Base-by-base conservation (phyloP, 768 basidiomycete genomes). In the Boletus edulis region DNA sequence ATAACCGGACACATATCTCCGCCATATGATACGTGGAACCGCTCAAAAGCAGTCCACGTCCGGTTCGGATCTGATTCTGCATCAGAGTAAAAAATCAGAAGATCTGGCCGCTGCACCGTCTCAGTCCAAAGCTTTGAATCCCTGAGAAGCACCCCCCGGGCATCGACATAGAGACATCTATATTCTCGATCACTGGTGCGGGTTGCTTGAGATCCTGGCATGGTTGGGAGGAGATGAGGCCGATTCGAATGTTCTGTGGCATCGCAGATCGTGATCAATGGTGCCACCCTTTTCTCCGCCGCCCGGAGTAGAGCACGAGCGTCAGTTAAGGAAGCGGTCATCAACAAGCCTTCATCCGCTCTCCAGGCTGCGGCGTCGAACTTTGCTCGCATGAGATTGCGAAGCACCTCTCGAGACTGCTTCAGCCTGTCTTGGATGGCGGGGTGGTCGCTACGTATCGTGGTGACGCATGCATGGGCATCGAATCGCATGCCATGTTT, bases 401-500 rank as follows among this genome's bases (percentile, higher is more conserved):
- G 44, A 51, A 67, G 65, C 15, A 40, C 48, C 3, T 39, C 56
- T n/a, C 52, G 66, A 44, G 66, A 67, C 14, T 62, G 58, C 40
- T 46, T 34, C 24, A 58, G 38, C 24, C 66, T 55, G 22, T 10
- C 7, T 51, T 67, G 65, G 46, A 67, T 62, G 29, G 62, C 62
- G 20, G 65, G 57, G 44, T 67, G 55, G 44, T 67, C 57, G 45
- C 60, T 67, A 18, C 11, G 58, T n/a, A 61, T 61, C 4, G 75
- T 71, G 15, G 76, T 77, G 48, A 78, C 65, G 49, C 78, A 79
- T 10, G 73, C 77, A 20, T 75, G 69, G 3, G 69, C 75, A 32
- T 68, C 60, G 18, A 76, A 76, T 10, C 55, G 46, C 65, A 78
- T 77, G 13, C 65, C 65, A 38, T 72, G 62, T 27, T 49, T 53